phyloP scores from a whole-genome alignment of 495 filamentous ascomycete species.

The Thermochaetoides thermophila region DNA sequence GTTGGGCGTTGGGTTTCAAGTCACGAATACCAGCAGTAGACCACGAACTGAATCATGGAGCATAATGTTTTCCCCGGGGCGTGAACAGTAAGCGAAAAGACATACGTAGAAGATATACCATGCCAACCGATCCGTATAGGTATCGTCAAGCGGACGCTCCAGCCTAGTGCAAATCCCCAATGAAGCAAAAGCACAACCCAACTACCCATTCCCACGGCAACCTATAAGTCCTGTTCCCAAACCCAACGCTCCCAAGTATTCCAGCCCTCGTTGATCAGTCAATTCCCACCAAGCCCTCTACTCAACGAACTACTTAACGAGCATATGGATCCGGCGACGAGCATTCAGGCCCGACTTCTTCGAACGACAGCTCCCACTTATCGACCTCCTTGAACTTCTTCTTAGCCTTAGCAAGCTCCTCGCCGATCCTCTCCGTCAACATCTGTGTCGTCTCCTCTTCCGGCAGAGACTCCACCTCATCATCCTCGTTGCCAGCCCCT shows the following conservation, averaged over 20 bases:
- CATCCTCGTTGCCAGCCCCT: slow-evolving; percentile 11
- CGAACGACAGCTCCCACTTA: slow-evolving; percentile 33
- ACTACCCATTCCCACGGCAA: slow-evolving; percentile 1
- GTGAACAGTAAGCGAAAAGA: too few species aligned
- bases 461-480: slow-evolving; percentile 7
- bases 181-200: not conserved
- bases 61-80: too few species aligned
- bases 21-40: too few species aligned
- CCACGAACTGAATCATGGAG: too few species aligned
- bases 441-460: slow-evolving; percentile 14
- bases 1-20: too few species aligned
- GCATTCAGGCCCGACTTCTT: slow-evolving; percentile 25
- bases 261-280: not conserved
- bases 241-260: not conserved
- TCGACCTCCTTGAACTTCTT: slow-evolving; percentile 39
- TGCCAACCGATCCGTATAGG: too few species aligned
- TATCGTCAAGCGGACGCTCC: slow-evolving; percentile 5
- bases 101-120: too few species aligned
- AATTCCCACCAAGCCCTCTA: not conserved
- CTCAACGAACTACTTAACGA: slow-evolving; percentile 10
- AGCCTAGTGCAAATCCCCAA: slow-evolving; percentile 4
- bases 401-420: slow-evolving; percentile 31
- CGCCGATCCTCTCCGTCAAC: slow-evolving; percentile 18
- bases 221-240: not conserved
- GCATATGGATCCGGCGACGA: slow-evolving; percentile 22